Evolutionary conservation across 805 yeast species (phyloP).

Genomic region (Starmerella stellata): DNA sequence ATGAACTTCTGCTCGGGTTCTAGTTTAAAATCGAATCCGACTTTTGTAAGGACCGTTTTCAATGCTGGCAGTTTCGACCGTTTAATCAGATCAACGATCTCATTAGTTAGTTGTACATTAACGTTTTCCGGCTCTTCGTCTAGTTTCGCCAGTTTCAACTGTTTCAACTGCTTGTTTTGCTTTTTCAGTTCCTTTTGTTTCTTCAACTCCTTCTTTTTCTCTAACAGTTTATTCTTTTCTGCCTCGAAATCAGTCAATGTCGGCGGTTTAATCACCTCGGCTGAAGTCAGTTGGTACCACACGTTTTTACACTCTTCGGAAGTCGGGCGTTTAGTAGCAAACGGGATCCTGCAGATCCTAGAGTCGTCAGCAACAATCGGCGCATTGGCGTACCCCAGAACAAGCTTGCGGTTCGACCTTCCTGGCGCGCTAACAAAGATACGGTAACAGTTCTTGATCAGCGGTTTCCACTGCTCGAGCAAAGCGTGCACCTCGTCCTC

Average conservation of each 20-base stretch:
- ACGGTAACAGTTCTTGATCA: conserved; percentile 40
- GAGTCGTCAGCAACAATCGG: conserved; percentile 38
- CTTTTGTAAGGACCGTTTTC: conserved; percentile 35
- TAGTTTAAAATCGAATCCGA: conserved; percentile 35
- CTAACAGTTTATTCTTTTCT: conserved; percentile 2
- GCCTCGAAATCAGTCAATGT: conserved; percentile 22
- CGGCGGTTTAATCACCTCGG: conserved; percentile 40
- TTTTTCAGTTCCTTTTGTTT: background rate
- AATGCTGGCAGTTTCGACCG: conserved; percentile 65
- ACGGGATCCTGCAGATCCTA: conserved; percentile 58
- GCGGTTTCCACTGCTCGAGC: conserved; percentile 42
- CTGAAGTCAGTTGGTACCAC: conserved; percentile 53
- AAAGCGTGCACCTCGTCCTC: conserved; percentile 59
- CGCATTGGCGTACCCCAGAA: conserved; percentile 46
- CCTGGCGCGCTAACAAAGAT: conserved; percentile 75
- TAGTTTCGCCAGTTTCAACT: background rate
- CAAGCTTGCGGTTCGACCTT: conserved; percentile 39
- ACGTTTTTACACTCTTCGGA: conserved; percentile 60
- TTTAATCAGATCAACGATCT: conserved; percentile 41
- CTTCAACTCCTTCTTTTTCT: background rate
- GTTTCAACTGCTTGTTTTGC: background rate
- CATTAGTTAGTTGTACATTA: conserved; percentile 37
- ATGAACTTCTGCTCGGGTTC: conserved; percentile 37
- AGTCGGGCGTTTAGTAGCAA: conserved; percentile 79
- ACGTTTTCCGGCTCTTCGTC: conserved; percentile 22